Conservation (phyloP, 2,329 filamentous ascomycete species). For the Xylariaceae sp. region DNA sequence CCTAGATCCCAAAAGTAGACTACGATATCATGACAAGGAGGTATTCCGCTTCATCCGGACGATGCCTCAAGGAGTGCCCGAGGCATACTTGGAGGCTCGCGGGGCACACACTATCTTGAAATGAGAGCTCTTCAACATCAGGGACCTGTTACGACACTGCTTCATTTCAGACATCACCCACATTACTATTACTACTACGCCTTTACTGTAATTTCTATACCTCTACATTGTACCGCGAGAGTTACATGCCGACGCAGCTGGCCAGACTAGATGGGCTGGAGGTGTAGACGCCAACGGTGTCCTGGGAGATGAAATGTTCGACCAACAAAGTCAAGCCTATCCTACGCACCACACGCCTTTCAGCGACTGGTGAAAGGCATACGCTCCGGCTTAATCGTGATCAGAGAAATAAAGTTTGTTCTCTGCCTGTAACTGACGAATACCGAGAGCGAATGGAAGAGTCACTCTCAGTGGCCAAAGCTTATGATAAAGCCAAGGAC, state of each 20-base stretch:
- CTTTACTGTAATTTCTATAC: neutral
- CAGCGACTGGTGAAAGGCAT: conserved; percentile 71
- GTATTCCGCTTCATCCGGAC: conserved; percentile 78
- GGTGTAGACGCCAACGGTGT: neutral
- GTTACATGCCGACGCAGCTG: neutral
- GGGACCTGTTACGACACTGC: neutral
- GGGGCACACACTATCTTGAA: conserved; percentile 92
- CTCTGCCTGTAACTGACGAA: conserved; percentile 71
- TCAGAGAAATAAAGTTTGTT: conserved; percentile 51
- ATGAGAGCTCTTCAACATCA: conserved; percentile 40
- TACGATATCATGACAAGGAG: conserved; percentile 91
- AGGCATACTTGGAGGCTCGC: conserved; percentile 83
- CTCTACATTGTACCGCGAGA: neutral
- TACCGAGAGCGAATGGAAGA: conserved; percentile 71
- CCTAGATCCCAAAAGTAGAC: conserved; percentile 86
- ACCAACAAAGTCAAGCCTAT: conserved; percentile 93
- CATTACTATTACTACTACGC: neutral
- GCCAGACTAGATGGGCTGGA: neutral
- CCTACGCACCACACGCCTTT: conserved; percentile 81
- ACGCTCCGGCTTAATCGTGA: conserved; percentile 99
- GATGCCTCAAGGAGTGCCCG: conserved; percentile 74
- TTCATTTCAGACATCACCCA: neutral
- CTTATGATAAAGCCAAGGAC: conserved; percentile 40
- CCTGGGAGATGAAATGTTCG: conserved; percentile 52
- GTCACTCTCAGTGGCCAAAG: conserved; percentile 58